phyloP scores from a whole-genome alignment of 2,329 filamentous ascomycete species.

The Fusarium oligoseptatum region DNA sequence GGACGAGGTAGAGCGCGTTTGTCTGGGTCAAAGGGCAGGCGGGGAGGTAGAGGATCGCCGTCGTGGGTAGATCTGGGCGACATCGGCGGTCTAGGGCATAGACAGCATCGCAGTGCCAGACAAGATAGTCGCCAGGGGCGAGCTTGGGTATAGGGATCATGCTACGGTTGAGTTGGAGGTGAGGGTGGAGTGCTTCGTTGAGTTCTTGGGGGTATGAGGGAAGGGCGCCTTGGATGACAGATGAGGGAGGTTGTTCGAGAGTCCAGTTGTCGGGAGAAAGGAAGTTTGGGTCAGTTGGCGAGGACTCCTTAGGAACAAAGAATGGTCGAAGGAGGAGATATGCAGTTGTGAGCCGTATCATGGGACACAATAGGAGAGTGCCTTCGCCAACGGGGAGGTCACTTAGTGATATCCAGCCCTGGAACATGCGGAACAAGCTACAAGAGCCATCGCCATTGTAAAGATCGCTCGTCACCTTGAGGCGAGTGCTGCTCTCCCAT shows the following conservation, averaged over 20 bases:
- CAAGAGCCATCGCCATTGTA: slow-evolving; percentile 81
- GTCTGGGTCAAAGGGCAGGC: slow-evolving; percentile 58
- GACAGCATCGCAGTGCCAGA: slow-evolving; percentile 79
- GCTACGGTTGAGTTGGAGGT: slow-evolving; percentile 72
- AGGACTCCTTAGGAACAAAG: slow-evolving; percentile 64
- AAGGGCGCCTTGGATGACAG: slow-evolving; percentile 76
- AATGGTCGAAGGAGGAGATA: slow-evolving; percentile 84
- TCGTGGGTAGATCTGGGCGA: slow-evolving; percentile 39
- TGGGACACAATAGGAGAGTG: slow-evolving; percentile 78
- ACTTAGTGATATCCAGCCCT: slow-evolving; percentile 80
- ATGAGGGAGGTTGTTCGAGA: slow-evolving; percentile 58
- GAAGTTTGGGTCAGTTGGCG: slow-evolving; percentile 54
- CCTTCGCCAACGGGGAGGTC: slow-evolving; percentile 75
- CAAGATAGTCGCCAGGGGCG: slow-evolving; percentile 80
- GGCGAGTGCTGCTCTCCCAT: slow-evolving; percentile 76
- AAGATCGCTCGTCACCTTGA: slow-evolving; percentile 75
- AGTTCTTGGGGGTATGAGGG: slow-evolving; percentile 78
- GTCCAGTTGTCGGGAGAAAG: slow-evolving; percentile 66
- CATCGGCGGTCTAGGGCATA: slow-evolving; percentile 74
- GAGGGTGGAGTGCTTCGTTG: slow-evolving; percentile 73
- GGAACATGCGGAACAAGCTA: slow-evolving; percentile 82
- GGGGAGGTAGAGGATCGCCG: slow-evolving; percentile 56
- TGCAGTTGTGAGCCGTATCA: slow-evolving; percentile 77
- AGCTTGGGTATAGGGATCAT: slow-evolving; percentile 79
- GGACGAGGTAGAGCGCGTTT: slow-evolving; percentile 58